Conservation (phyloP, 2,329 filamentous ascomycete genomes). For the Volutella citrinella region DNA sequence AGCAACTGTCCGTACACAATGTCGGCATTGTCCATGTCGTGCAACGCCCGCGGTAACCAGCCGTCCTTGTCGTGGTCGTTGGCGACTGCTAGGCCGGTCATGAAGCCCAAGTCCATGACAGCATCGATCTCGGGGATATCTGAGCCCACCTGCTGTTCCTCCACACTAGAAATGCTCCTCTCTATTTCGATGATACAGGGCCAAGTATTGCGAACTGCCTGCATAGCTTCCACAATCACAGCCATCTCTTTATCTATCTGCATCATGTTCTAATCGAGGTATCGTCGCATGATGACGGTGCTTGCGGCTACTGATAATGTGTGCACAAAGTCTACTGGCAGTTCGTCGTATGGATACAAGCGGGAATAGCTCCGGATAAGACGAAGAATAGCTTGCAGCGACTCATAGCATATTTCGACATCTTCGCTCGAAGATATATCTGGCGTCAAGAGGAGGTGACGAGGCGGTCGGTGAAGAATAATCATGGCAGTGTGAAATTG, state of each 20-base stretch:
- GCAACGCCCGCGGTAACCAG: too few relatives aligned
- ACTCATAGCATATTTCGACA: conserved; percentile 49
- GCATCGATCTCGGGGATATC: too few relatives aligned
- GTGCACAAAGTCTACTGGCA: conserved; percentile 48
- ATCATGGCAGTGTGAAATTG: conserved; percentile 50
- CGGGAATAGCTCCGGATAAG: conserved; percentile 42
- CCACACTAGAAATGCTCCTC: too few relatives aligned
- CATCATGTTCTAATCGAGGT: conserved; percentile 41
- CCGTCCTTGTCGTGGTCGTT: too few relatives aligned
- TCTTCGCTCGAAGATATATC: conserved; percentile 40
- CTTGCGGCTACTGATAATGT: conserved; percentile 46
- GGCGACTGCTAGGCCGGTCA: too few relatives aligned
- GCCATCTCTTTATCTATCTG: conserved; percentile 47
- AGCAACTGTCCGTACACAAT: too few relatives aligned
- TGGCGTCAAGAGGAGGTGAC: conserved; percentile 38
- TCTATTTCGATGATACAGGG: conserved; percentile 43
- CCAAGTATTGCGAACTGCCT: conserved; percentile 48
- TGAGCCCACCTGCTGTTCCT: too few relatives aligned
- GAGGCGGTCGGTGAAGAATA: conserved; percentile 47
- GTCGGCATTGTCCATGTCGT: too few relatives aligned
- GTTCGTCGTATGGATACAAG: conserved; percentile 39
- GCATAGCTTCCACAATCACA: conserved; percentile 46
- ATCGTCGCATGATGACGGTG: conserved; percentile 44
- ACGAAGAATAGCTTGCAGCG: conserved; percentile 43
- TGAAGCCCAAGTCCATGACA: too few relatives aligned